Conservation (phyloP, 169 alveolate species). For the Cryptosporidium tyzzeri region DNA sequence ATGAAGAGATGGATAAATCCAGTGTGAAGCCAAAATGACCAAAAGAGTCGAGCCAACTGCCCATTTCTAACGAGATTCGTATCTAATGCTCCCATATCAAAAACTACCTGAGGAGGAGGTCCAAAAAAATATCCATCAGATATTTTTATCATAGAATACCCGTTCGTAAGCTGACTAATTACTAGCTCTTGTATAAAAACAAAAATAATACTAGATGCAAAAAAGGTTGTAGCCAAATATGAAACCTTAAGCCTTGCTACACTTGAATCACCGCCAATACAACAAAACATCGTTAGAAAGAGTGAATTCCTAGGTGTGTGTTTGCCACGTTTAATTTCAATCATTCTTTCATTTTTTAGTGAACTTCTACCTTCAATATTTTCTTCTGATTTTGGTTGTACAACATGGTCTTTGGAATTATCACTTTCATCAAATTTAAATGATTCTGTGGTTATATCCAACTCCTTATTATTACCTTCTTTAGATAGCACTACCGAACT, state of each 20-base stretch:
- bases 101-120: conserved; percentile 70
- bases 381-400: neutral
- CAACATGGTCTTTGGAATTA: neutral
- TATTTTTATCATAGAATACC: conserved; percentile 12
- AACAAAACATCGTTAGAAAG: conserved; percentile 42
- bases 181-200: conserved; percentile 70
- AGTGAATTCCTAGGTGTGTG: conserved; percentile 13
- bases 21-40: conserved; percentile 75
- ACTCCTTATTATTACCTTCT: conserved; percentile 4
- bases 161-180: conserved; percentile 58
- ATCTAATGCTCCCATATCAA: conserved; percentile 74
- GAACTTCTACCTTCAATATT: neutral
- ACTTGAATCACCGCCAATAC: conserved; percentile 18
- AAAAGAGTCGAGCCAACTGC: conserved; percentile 60
- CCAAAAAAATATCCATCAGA: conserved; percentile 40
- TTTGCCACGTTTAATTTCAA: neutral
- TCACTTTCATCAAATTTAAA: neutral
- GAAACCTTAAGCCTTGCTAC: conserved; percentile 12
- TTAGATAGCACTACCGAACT: neutral
- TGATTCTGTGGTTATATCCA: neutral
- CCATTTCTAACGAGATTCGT: conserved; percentile 60
- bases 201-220: conserved; percentile 69
- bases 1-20: conserved; percentile 47
- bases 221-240: conserved; percentile 45
- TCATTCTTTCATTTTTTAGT: neutral